These are phyloP conservation scores for Geosmithia morbida DNA, from an alignment of 2,329 filamentous ascomycete species.

Conservation along the genomic window DNA sequence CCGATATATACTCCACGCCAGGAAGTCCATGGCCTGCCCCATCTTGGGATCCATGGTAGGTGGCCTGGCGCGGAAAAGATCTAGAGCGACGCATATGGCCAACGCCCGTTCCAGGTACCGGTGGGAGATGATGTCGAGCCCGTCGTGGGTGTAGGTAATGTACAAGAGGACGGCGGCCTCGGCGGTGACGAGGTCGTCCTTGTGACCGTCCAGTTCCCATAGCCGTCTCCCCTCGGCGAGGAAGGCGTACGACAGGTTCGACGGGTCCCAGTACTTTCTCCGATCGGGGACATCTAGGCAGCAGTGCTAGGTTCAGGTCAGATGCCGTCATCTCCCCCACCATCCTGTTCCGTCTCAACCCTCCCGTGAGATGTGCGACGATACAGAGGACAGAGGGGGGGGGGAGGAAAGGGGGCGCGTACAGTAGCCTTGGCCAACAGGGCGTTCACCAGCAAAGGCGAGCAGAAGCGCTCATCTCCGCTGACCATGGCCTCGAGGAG, in stretches of 20 bases:
- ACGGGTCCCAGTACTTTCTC: slow-evolving; percentile 19
- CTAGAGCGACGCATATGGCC: slow-evolving; percentile 14
- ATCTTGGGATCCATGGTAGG: slow-evolving; percentile 6
- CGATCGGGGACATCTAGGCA: slow-evolving; percentile 12
- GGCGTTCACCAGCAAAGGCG: slow-evolving; percentile 21
- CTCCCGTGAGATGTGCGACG: not conserved
- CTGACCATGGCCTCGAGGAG: slow-evolving; percentile 23
- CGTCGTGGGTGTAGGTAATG: slow-evolving; percentile 15
- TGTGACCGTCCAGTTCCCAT: slow-evolving; percentile 18
- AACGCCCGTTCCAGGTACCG: slow-evolving; percentile 16
- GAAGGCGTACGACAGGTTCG: slow-evolving; percentile 18
- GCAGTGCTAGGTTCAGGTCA: slow-evolving; percentile 13
- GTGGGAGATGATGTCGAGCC: slow-evolving; percentile 21
- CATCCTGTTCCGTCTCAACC: not conserved
- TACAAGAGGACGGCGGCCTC: slow-evolving; percentile 19
- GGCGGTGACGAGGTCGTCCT: slow-evolving; percentile 16
- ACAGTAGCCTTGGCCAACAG: slow-evolving; percentile 21
- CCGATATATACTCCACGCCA: slow-evolving; percentile 20
- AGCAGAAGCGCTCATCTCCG: slow-evolving; percentile 17
- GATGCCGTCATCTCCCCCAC: too few relatives aligned
- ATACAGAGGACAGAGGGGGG: not conserved
- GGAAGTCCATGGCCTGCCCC: slow-evolving; percentile 9
- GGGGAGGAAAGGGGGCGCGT: slow-evolving; percentile 4
- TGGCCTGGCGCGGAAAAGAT: slow-evolving; percentile 12
- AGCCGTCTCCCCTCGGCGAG: slow-evolving; percentile 21